phyloP scores from a whole-genome alignment of 768 basidiomycete species.

The Suillus brevipes region DNA sequence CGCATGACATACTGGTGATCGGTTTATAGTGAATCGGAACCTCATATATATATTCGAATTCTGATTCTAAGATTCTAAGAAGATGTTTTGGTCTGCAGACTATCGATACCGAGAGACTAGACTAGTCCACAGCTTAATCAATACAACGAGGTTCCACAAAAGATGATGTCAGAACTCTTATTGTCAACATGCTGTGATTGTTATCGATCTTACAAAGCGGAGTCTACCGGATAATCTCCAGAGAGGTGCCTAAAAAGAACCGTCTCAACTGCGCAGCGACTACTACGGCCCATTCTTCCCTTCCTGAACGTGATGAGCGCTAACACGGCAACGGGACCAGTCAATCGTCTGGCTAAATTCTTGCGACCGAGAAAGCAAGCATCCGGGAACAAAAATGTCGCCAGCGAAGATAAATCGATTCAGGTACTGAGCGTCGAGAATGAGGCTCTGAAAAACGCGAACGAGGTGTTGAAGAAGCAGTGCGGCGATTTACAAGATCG shows the following conservation, averaged over 20 bases:
- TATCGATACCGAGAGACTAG: too few relatives aligned
- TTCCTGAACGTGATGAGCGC: not conserved
- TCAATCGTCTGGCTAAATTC: not conserved
- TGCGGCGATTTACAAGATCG: slow-evolving; percentile 1
- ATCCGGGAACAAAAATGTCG: not conserved
- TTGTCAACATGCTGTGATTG: not conserved
- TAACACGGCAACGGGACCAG: not conserved
- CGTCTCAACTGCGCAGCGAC: not conserved
- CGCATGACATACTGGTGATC: not conserved
- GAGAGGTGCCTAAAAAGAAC: not conserved
- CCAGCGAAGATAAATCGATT: not conserved
- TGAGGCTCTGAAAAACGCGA: not conserved
- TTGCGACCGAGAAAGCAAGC: not conserved
- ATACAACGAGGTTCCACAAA: not conserved
- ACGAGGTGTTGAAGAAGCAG: not conserved
- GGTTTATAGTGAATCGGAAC: not conserved
- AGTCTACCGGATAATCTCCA: not conserved
- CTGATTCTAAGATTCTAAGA: too few relatives aligned
- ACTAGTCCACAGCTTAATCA: not conserved
- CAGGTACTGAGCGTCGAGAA: slow-evolving; percentile 2
- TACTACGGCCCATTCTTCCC: not conserved
- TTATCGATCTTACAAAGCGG: not conserved
- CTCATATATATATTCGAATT: too few relatives aligned
- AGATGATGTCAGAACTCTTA: not conserved
- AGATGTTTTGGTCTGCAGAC: too few relatives aligned